These are phyloP conservation scores for Cordyceps javanica DNA, from an alignment of 2,329 filamentous ascomycete species.

Conservation along the genomic window DNA sequence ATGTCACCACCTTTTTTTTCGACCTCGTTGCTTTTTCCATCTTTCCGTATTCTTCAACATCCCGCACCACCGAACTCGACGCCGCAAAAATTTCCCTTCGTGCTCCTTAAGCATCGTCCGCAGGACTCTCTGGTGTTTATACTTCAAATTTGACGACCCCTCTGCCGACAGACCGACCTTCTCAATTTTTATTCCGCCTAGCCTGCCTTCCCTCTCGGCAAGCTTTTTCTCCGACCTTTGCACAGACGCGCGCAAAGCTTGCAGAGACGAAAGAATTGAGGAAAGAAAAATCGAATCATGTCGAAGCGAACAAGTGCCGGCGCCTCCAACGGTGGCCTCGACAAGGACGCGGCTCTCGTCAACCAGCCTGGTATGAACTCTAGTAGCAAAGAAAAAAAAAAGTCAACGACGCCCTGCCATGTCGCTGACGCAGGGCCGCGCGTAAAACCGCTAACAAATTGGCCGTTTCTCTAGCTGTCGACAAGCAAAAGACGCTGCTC, in stretches of 20 bases:
- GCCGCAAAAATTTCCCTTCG: neutral
- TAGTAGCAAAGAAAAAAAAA: neutral
- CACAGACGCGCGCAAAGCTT: no score
- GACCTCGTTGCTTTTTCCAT: neutral
- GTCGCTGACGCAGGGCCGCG: neutral
- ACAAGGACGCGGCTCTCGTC: constrained; percentile 24
- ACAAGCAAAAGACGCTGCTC: constrained; percentile 73
- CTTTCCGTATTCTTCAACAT: neutral
- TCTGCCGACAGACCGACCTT: no score
- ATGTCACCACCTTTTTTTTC: neutral
- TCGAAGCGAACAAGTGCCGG: constrained; percentile 50
- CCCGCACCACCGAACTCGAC: neutral
- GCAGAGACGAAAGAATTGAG: no score
- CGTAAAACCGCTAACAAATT: neutral
- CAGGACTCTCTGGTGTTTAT: no score
- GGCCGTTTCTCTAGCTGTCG: constrained; percentile 41
- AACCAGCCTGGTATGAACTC: constrained; percentile 27
- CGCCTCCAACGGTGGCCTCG: constrained; percentile 22
- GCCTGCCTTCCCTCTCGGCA: neutral
- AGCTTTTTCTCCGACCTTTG: neutral
- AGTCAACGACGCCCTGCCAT: neutral
- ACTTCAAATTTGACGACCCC: no score
- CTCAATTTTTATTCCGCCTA: no score
- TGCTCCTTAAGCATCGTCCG: no score
- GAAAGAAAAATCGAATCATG: constrained; percentile 38